Evolutionary conservation across 352 stramenopile species (phyloP).

Genomic region (Phytopythium helicoides): DNA sequence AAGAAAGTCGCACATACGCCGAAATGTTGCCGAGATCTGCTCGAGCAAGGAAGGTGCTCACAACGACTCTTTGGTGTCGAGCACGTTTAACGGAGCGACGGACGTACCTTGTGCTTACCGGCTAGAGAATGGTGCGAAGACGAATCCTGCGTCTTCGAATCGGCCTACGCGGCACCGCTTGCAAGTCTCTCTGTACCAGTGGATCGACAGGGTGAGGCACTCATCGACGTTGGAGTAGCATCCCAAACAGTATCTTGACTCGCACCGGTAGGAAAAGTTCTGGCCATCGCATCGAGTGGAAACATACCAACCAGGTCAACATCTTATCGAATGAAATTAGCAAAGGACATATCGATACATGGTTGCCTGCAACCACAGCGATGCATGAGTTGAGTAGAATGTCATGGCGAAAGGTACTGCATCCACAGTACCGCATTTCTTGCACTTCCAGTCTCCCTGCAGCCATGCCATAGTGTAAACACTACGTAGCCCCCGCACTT

Average conservation of each 20-base stretch:
- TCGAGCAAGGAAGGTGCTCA: not conserved
- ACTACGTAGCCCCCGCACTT: no score
- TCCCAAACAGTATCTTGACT: not conserved
- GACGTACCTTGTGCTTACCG: constrained; percentile 2
- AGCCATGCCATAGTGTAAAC: no score
- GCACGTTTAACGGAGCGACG: no score
- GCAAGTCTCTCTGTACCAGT: constrained; percentile 40
- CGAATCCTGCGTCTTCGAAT: constrained; percentile 57
- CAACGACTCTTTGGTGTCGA: not conserved
- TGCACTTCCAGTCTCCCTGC: constrained; percentile 80
- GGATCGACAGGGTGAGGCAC: not conserved
- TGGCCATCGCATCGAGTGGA: constrained; percentile 11
- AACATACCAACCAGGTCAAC: constrained; percentile 12
- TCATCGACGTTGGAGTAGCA: no score
- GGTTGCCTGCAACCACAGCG: constrained; percentile 37
- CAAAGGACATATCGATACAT: constrained; percentile 38
- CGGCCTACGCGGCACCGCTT: constrained; percentile 61
- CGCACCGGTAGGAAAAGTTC: constrained; percentile 74
- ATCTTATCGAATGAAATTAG: not conserved
- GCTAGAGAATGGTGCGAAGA: constrained; percentile 28
- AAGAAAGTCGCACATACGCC: not conserved
- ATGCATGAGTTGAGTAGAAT: constrained; percentile 2
- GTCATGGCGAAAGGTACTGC: no score
- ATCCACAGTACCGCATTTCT: constrained; percentile 67
- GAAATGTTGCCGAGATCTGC: not conserved